These are phyloP conservation scores for Boletus sp. DNA, from an alignment of 768 basidiomycete species.

Conservation along the genomic window DNA sequence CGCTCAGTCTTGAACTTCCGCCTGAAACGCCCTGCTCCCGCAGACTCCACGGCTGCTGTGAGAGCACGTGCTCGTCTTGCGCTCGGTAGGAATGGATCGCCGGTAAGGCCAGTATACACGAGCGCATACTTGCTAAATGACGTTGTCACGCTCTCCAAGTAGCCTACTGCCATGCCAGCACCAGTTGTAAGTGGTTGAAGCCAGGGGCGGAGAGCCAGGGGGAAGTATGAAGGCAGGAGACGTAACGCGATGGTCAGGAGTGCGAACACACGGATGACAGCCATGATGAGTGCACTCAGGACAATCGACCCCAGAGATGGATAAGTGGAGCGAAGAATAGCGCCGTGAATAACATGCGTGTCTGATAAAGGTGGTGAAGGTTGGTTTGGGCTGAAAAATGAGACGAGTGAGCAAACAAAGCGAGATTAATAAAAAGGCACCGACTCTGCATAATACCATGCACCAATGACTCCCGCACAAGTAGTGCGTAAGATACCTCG, in stretches of 20 bases:
- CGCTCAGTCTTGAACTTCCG: conserved; percentile 57
- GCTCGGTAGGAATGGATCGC: conserved; percentile 62
- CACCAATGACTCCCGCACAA: conserved; percentile 79
- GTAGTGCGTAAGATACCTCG: conserved; percentile 75
- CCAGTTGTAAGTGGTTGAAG: conserved; percentile 39
- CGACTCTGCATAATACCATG: conserved; percentile 84
- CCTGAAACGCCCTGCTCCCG: conserved; percentile 37
- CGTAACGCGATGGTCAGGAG: conserved; percentile 50
- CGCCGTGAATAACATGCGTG: conserved; percentile 73
- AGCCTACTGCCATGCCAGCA: conserved; percentile 38
- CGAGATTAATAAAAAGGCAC: conserved; percentile 15
- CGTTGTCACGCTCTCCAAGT: conserved; percentile 44
- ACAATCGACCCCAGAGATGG: conserved; percentile 80
- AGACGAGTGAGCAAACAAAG: conserved; percentile 2
- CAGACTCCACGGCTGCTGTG: conserved; percentile 52
- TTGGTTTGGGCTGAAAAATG: conserved; percentile 18
- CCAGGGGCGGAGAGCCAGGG: conserved; percentile 39
- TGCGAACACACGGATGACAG: conserved; percentile 58
- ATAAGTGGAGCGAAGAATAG: conserved; percentile 73
- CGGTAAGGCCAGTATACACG: conserved; percentile 73
- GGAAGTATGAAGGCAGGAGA: conserved; percentile 52
- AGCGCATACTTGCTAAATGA: conserved; percentile 64
- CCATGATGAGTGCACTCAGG: conserved; percentile 73
- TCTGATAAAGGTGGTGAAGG: conserved; percentile 46
- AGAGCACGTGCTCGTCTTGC: conserved; percentile 55